Evolutionary conservation across 352 stramenopile species (phyloP).

Genomic region (Phytophthora sp.): DNA sequence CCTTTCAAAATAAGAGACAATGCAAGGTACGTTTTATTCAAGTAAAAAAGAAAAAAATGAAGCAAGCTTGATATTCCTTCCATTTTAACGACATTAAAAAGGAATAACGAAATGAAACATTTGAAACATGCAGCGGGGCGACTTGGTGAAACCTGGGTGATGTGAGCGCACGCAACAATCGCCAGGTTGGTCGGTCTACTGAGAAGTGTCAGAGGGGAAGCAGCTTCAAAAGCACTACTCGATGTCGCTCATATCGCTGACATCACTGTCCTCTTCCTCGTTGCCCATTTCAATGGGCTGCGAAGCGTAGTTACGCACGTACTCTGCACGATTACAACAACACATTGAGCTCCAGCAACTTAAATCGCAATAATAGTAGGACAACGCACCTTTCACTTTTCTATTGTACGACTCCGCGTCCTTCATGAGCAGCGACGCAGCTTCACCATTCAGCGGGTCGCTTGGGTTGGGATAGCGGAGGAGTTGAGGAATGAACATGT

Average conservation of each 20-base stretch:
- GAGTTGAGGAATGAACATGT: constrained; percentile 94
- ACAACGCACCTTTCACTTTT: constrained; percentile 82
- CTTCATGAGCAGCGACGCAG: constrained; percentile 89
- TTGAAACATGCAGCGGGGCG: constrained; percentile 17
- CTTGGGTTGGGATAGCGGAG: constrained; percentile 93
- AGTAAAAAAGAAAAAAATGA: constrained; percentile 20
- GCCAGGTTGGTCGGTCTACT: constrained; percentile 35
- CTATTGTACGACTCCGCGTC: constrained; percentile 86
- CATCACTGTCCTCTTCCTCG: constrained; percentile 77
- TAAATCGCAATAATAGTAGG: background rate
- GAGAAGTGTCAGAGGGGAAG: constrained; percentile 2
- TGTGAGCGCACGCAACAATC: constrained; percentile 1
- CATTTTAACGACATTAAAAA: constrained; percentile 24
- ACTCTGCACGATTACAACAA: constrained; percentile 46
- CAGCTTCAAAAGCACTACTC: constrained; percentile 28
- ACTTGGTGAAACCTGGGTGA: constrained; percentile 18
- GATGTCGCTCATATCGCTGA: constrained; percentile 88
- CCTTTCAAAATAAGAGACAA: background rate
- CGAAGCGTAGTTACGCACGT: constrained; percentile 81
- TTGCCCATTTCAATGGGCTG: constrained; percentile 77
- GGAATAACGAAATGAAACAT: constrained; percentile 30
- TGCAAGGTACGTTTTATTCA: background rate
- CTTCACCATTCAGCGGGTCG: constrained; percentile 92
- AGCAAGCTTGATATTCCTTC: constrained; percentile 36
- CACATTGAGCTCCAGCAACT: background rate